phyloP scores from a whole-genome alignment of 2,329 filamentous ascomycete genomes.

The Calycina marina region DNA sequence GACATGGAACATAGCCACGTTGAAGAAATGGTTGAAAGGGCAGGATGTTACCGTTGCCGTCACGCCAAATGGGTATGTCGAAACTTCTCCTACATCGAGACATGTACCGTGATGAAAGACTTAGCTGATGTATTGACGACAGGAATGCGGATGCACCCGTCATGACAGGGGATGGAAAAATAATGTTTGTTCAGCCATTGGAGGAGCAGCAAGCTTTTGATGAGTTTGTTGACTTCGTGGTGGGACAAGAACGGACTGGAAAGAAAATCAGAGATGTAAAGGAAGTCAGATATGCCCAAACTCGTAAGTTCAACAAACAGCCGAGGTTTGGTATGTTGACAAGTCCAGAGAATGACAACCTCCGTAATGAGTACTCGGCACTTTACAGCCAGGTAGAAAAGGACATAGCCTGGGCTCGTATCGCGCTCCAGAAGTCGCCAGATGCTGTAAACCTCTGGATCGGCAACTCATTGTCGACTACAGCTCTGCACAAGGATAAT shows the following conservation, averaged over 20 bases:
- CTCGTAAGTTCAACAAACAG: constrained; percentile 35
- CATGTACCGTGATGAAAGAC: no score
- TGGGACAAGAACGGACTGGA: constrained; percentile 34
- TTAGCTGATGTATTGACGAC: constrained; percentile 1
- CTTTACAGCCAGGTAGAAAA: constrained; percentile 49
- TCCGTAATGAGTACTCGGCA: constrained; percentile 53
- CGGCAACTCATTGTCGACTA: constrained; percentile 54
- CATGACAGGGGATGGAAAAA: constrained; percentile 19
- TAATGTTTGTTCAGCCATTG: constrained; percentile 56
- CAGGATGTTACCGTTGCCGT: constrained; percentile 59
- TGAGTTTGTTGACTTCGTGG: constrained; percentile 46
- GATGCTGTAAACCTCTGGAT: constrained; percentile 79
- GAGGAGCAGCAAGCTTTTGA: constrained; percentile 50
- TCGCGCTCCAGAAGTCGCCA: constrained; percentile 49
- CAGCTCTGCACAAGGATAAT: constrained; percentile 66
- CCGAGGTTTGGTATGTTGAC: neutral
- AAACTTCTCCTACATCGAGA: neutral
- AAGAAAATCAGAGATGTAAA: constrained; percentile 6
- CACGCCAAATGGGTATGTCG: constrained; percentile 36
- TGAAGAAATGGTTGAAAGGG: constrained; percentile 38
- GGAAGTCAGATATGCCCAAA: constrained; percentile 60
- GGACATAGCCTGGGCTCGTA: constrained; percentile 56
- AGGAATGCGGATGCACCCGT: constrained; percentile 40
- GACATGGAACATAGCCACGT: constrained; percentile 47
- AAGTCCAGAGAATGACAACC: constrained; percentile 59